phyloP scores from a whole-genome alignment of 2,329 filamentous ascomycete genomes.

The Cyphellophora europaea region DNA sequence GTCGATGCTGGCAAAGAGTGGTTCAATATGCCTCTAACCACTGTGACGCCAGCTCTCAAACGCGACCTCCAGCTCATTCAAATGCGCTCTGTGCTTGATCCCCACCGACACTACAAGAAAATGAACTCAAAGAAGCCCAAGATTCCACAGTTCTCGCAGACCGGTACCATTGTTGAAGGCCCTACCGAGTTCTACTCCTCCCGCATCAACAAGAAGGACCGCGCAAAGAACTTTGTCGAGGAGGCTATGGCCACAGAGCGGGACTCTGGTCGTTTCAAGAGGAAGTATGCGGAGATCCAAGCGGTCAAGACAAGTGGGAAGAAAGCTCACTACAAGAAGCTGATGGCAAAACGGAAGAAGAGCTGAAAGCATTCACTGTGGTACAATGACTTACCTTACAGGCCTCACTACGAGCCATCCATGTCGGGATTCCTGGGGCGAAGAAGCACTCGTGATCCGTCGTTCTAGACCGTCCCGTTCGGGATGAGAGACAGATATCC shows the following conservation, averaged over 20 bases:
- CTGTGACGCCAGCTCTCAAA: conserved; percentile 75
- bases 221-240: conserved; percentile 77
- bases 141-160: conserved; percentile 74
- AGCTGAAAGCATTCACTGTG: no score
- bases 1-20: conserved; percentile 66
- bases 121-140: conserved; percentile 57
- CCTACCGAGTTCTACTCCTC: conserved; percentile 78
- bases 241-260: conserved; percentile 66
- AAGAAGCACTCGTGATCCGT: no score
- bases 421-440: no score
- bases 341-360: conserved; percentile 50
- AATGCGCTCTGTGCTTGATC: conserved; percentile 81
- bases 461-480: no score
- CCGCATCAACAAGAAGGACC: conserved; percentile 75
- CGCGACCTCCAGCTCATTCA: conserved; percentile 81
- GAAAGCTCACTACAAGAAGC: conserved; percentile 77
- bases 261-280: conserved; percentile 63
- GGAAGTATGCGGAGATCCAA: conserved; percentile 81
- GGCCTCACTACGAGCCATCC: no score
- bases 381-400: no score
- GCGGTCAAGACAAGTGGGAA: conserved; percentile 74
- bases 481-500: no score
- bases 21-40: conserved; percentile 80
- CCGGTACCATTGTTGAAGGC: conserved; percentile 81
- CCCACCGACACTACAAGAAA: conserved; percentile 88